Evolutionary conservation across 2,329 filamentous ascomycete species (phyloP), one percentile per base, ranked within the genome.

Genomic region (Fusarium sp.): DNA sequence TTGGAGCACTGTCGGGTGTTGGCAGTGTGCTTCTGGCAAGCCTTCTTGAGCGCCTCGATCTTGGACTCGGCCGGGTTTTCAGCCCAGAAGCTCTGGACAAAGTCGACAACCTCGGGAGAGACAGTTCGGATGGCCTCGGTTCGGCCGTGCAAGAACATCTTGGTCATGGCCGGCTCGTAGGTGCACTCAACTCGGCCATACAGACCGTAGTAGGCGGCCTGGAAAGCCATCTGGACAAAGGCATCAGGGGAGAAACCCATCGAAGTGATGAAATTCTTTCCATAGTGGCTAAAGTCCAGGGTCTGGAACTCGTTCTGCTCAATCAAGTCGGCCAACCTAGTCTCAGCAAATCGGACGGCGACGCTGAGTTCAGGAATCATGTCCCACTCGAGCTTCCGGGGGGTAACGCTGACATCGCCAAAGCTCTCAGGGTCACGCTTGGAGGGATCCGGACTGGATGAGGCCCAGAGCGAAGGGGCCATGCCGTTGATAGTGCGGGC

Each of bases 81-180:
- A 8, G 92, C 95, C 95, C 97, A 99, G 84, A 99, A 98, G 0
- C 93, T 94, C 81, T 94, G 94, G 9, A 98, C 92, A 79, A 98
- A 99, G 63, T 95, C 89, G n/a, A 95, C 89, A 1, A 93, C 93
- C 74, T 97, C 95, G 1, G 91, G 88, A 0, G 95, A 95, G 2
- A 98, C 96, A 0, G 94, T 92, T 54, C 97, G 91, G 74, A 99
- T 93, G 6, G 97, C 96, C 84, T 99, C 97, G 0, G 97, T 99
- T 54, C 97, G 93, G 13, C 97, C 97, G 81, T 98, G 97, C 69
- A 97, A 90, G 84, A 91, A 99, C 68, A 93, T 87, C 83, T 99
- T 99, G 61, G 97, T 99, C 97, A 99, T 98, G 47, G 97, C 96
- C 9, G 97, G 97, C 83, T 99, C 97, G 81, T 99, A 99, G 0